Evolutionary conservation across 257 asterid species (phyloP), one percentile per base, ranked within the genome.

Genomic region (Fraxinus americana): DNA sequence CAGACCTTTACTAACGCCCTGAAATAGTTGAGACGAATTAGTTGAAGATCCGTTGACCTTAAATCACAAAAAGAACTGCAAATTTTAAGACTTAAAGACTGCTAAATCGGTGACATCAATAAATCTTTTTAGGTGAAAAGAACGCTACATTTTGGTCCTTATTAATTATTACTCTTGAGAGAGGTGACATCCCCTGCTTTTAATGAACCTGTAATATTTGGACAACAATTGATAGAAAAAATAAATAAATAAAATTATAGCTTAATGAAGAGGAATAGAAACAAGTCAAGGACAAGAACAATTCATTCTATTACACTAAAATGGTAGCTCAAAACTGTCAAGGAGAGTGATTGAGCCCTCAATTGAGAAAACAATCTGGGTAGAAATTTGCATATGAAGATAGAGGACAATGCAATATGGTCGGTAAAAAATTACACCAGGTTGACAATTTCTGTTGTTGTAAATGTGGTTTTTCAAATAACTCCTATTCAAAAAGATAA

Each of bases 1-100:
- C 29, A 78, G 38, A 82, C 91, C 91, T 86, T 88, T 88, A 75
- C 86, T 86, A 29, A 88, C 88, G 41, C 88, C 91, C 91, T 88
- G 88, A 21, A 52, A 72, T 21, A 48, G 77, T 29, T 0, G 72
- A 30, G 63, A 76, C 34, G 23, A 75, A 57, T 30, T 11, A 75
- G 69, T 34, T 73, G 45, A n/a, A 57, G 27, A 50, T 7, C 32
- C 19, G 7, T 38, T 27, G 14, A 69, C 50, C 45, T 69, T 70
- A 23, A 71, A 21, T 19, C 57, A 70, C 34, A 70, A 70, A 16
- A 70, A 38, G 39, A 19, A 43, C 6, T 7, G 32, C 34, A 36
- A n/a, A 70, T 13, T 39, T n/a, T 25, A 70, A 10, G 17, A 39
- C 32, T 36, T 36, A 70, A 29, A n/a, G 7, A 30, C 23, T 30